Evolutionary conservation across 2,329 filamentous ascomycete species (phyloP), one percentile per base, ranked within the genome.

Genomic region (Clonostachys sp.): DNA sequence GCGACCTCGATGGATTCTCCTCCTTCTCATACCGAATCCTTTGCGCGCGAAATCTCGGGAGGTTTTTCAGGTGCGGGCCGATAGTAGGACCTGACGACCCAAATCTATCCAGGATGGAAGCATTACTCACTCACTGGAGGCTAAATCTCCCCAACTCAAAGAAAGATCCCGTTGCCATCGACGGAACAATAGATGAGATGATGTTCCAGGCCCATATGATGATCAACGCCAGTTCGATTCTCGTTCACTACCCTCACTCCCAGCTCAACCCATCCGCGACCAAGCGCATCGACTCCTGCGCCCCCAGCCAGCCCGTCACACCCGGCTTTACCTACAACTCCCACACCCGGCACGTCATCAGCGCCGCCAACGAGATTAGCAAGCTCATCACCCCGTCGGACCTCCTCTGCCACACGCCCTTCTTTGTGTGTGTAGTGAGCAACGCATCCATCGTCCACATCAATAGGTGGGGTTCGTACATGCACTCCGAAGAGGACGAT

Each of bases 181-280:
- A 86, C 55, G 85, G 89, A 33, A 77, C 82, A 46, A 74, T 91
- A 12, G 91, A 96, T 61, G 89, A 95, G 66, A 86, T 95, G 78
- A 84, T 96, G 66, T 95, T 96, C 68, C 89, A 95, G 63, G 91
- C 89, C 1, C 86, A 89, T 52, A 92, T 95, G 81, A 88, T 95
- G 57, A 77, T 71, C 34, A 70, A 81, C 52, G 77, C 77, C 7
- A 81, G 77, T 50, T 77, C 84, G 1, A 89, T 94, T 56, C 81
- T 91, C 54, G 77, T 94, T 16, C 88, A 94, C 61, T 86, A 91
- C 53, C 88, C 88, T 9, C 81, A 86, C 48, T 91, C 87, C 5
- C 86, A 89, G 56, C 75, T 92, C 16, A 84, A 87, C 63, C 80
- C 74, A 20, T 80, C 78, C 42, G 77, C 77, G 6, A 74, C 76